Conservation (phyloP, 2,329 filamentous ascomycete genomes). For the Cyanodermella asteris region DNA sequence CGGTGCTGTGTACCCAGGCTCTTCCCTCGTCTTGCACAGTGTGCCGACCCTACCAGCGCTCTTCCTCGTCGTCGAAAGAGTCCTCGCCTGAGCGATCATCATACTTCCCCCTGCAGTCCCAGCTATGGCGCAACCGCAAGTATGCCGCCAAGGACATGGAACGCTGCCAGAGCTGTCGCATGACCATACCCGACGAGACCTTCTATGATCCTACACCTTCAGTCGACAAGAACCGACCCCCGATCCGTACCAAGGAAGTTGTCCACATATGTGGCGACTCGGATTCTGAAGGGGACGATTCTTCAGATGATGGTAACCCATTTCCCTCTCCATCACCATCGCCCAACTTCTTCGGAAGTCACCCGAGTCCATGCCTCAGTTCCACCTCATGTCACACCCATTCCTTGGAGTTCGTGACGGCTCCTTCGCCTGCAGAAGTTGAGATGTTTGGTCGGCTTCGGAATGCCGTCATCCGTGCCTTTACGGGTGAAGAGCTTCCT, state of each 20-base stretch:
- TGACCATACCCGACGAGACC: constrained; percentile 31
- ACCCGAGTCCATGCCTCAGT: constrained; percentile 10
- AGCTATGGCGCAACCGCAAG: not conserved
- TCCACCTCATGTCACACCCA: constrained; percentile 31
- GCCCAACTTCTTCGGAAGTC: constrained; percentile 20
- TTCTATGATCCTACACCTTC: constrained; percentile 30
- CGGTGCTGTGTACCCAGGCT: constrained; percentile 38
- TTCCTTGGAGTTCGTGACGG: constrained; percentile 35
- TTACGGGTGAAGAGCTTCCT: constrained; percentile 34
- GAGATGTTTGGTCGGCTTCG: constrained; percentile 32
- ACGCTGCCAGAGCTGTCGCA: constrained; percentile 34
- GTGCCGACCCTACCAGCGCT: constrained; percentile 21
- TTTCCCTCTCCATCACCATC: constrained; percentile 11
- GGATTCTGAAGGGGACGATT: constrained; percentile 16
- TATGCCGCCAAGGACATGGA: constrained; percentile 22
- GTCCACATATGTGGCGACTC: constrained; percentile 27
- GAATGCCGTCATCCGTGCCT: constrained; percentile 33
- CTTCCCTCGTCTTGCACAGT: constrained; percentile 30
- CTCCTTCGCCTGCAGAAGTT: constrained; percentile 31
- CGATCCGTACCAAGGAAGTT: constrained; percentile 30
- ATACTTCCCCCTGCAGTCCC: not conserved
- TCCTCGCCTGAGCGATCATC: not conserved
- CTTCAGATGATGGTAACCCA: constrained; percentile 3
- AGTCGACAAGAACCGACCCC: constrained; percentile 28
- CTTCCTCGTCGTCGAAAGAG: constrained; percentile 4